phyloP scores from a whole-genome alignment of 192 early-diverging fungal genomes.

The Coemansia sp. region DNA sequence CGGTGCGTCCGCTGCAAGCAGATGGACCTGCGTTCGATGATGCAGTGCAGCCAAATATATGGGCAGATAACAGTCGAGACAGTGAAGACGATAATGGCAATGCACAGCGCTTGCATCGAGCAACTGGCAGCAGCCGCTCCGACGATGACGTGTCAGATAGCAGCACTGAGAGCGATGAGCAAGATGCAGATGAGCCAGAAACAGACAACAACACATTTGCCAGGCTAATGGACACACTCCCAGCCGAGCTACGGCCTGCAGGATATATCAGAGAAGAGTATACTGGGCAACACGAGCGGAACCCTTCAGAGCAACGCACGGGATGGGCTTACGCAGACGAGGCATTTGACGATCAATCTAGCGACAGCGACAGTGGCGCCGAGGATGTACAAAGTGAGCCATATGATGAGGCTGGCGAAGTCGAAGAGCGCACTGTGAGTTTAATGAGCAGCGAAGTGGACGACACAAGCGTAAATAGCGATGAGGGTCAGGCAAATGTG shows the following conservation, averaged over 20 bases:
- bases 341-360: constrained; percentile 18
- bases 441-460: background rate
- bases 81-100: background rate
- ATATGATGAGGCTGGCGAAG: background rate
- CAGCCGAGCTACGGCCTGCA: constrained; percentile 10
- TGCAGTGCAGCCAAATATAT: too few relatives aligned
- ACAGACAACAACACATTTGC: constrained; percentile 2
- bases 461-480: background rate
- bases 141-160: too few relatives aligned
- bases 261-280: background rate
- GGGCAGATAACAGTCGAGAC: background rate
- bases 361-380: background rate
- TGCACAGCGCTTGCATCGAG: background rate
- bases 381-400: background rate
- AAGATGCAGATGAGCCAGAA: background rate
- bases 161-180: background rate
- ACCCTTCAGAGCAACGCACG: constrained; percentile 11
- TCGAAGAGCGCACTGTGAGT: background rate
- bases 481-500: background rate
- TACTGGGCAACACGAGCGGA: constrained; percentile 2
- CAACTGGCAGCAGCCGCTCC: too few relatives aligned
- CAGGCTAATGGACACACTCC: constrained; percentile 9
- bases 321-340: constrained; percentile 38
- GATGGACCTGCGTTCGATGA: background rate
- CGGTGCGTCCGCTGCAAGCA: constrained; percentile 15